Conservation (phyloP, 2,329 filamentous ascomycete genomes). For the Apiospora rasikravindrae region DNA sequence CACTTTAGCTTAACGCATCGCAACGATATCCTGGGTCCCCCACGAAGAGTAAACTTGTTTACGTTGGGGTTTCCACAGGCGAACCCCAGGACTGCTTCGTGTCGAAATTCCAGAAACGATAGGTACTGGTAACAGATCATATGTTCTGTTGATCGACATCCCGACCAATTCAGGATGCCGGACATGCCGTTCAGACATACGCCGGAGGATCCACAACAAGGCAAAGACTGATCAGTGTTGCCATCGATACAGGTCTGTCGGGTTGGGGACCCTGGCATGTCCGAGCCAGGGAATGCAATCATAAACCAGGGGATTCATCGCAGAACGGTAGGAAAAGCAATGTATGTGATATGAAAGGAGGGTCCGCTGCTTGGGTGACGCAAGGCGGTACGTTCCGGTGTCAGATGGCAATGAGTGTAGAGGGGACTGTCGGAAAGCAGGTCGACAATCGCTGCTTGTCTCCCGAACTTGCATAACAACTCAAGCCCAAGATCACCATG, state of each 20-base stretch:
- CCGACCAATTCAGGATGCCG: constrained; percentile 39
- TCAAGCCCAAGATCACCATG: constrained; percentile 18
- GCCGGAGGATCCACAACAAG: constrained; percentile 3
- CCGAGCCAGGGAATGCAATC: constrained; percentile 44
- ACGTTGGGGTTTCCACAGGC: background rate
- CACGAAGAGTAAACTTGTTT: constrained; percentile 6
- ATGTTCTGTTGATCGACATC: constrained; percentile 36
- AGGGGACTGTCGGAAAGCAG: constrained; percentile 8
- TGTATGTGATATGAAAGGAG: constrained; percentile 42
- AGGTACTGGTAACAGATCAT: constrained; percentile 4
- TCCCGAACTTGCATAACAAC: constrained; percentile 12
- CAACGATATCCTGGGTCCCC: constrained; percentile 21
- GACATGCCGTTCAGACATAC: constrained; percentile 46
- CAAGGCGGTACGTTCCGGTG: constrained; percentile 27
- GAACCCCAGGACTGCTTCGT: background rate
- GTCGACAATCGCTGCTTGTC: constrained; percentile 14
- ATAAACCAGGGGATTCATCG: constrained; percentile 42
- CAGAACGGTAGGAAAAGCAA: constrained; percentile 45
- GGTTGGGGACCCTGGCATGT: constrained; percentile 29
- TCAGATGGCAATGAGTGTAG: constrained; percentile 15
- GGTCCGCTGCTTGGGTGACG: constrained; percentile 17
- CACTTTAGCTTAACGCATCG: constrained; percentile 22
- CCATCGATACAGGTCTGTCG: background rate
- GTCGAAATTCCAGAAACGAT: constrained; percentile 8
- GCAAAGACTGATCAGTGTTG: background rate